Base-by-base conservation (phyloP, 495 filamentous ascomycete species). In the Cenococcum geophilum region DNA sequence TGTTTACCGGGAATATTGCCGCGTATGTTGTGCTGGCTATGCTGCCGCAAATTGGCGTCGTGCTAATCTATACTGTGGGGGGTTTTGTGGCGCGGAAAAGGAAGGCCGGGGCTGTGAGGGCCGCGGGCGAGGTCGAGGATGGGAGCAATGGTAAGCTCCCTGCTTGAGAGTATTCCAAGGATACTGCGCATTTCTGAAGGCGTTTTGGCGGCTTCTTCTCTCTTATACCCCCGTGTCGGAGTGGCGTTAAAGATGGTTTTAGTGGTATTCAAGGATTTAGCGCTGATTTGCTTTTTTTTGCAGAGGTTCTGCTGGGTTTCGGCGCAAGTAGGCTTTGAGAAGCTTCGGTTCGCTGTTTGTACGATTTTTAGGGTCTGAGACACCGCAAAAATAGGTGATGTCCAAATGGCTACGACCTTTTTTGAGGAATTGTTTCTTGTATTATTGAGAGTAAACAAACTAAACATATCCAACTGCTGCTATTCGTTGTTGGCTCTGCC, bases 111-210 rank as follows among this genome's bases (percentile, higher is more conserved):
- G 40, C 12, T 6, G 36, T 40, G 36, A 14, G 36, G 18, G 3
- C 40, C 4, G 40, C 4, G 40, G 27, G 27, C 27, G 22, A 18
- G 9, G 22, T 49, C 16, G 9, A 6, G 45, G 49, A 52, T 52
- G 49, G 49, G 20, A 52, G 49, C 16, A 52, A 52, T 52, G 49
- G 49, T 52, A 52, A 52, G 45, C 18, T 49, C 18, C 45, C 16
- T 49, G 49, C 14, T 52, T 52, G 40, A 45, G 40, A 45, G 40
- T 45, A 18, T 45, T 45, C 11, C 18, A 45, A 4, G 12, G 40
- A 45, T 4, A 14, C 14, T 14, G 11, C 40, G 40, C 40, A 16
- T 4, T 45, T 45, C 3, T 32, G 27, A 32, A 32, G 11, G 40
- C 40, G 40, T 18, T 16, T 45, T 45, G 14, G 40, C 18, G 40